phyloP scores from a whole-genome alignment of 2,329 filamentous ascomycete species.

The Fusarium sp. region DNA sequence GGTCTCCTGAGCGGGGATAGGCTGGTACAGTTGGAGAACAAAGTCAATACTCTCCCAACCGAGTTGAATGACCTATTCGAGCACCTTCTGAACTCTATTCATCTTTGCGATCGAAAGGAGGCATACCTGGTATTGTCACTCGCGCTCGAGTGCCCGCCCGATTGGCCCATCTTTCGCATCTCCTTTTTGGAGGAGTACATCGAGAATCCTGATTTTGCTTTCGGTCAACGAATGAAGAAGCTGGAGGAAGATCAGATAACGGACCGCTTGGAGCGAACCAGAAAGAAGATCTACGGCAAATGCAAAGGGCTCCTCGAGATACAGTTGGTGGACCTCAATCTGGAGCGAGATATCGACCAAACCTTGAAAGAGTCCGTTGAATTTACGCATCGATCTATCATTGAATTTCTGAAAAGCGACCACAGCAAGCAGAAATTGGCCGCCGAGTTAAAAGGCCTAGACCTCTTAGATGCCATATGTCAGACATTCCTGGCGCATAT shows the following conservation, averaged over 20 bases:
- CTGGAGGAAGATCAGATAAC: accelerated
- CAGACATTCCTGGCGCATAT: not conserved
- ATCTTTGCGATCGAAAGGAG: not conserved
- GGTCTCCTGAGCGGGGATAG: not conserved
- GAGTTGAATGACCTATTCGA: not conserved
- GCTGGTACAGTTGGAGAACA: accelerated
- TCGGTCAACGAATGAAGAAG: accelerated
- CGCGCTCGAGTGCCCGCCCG: not conserved
- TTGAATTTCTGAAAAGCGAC: not conserved
- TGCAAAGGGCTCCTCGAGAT: not conserved
- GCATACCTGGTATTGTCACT: not conserved
- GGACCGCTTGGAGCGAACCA: accelerated
- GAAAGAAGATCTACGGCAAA: not conserved
- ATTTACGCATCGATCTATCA: not conserved
- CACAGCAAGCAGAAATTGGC: accelerated
- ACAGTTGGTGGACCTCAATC: accelerated
- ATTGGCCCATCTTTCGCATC: not conserved
- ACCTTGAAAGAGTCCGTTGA: not conserved
- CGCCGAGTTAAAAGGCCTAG: accelerated
- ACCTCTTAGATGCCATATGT: accelerated
- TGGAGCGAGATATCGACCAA: accelerated
- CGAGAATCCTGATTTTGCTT: accelerated
- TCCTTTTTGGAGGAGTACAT: not conserved
- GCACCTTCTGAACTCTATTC: not conserved
- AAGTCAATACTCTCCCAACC: accelerated